Base-by-base conservation (phyloP, 495 filamentous ascomycete species). In the Barbatosphaeria neglecta region DNA sequence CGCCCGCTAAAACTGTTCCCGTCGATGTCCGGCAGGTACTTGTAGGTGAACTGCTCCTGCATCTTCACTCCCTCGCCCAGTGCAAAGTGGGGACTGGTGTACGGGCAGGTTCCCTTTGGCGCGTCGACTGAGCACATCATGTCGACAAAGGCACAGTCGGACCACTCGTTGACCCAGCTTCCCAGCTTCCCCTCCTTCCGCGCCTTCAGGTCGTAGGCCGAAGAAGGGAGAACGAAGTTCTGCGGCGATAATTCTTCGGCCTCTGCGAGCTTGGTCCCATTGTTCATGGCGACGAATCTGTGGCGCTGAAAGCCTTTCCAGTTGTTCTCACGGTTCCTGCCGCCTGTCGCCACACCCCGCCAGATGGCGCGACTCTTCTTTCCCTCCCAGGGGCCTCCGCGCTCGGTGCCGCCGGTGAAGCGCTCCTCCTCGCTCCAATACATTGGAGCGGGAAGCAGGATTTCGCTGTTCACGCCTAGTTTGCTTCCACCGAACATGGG, bases 401-500 rank as follows among this genome's bases (percentile, higher is more conserved):
- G 64, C 15, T 67, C 57, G 24, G 64, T 65, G 48, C 72, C 67
- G 42, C 79, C 79, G 3, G 70, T 72, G 65, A 87, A 90, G n/a
- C 82, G 76, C 45, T 73, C 64, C 41, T 88, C 81, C 15, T 84
- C 68, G 45, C 74, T 74, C 71, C 78, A 86, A 58, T 86, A 85
- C 76, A 82, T 84, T 24, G 83, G 76, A 0, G 82, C 76, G 0
- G 84, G 84, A 37, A 88, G 72, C 17, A 87, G 68, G 50, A 88
- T 83, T 44, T 88, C 84, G 51, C 83, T 86, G 60, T 86, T 87
- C 43, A 82, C 76, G 24, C 72, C 77, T 38, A 86, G 70, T 54
- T 89, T 88, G 55, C 75, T 80, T 43, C 82, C 83, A 24, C 82
- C 74, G 50, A 89, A 87, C 24, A 86, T 65, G 0, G 84, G 84